These are phyloP conservation scores for Thyridium curvatum DNA, from an alignment of 2,329 filamentous ascomycete species.

Conservation along the genomic window DNA sequence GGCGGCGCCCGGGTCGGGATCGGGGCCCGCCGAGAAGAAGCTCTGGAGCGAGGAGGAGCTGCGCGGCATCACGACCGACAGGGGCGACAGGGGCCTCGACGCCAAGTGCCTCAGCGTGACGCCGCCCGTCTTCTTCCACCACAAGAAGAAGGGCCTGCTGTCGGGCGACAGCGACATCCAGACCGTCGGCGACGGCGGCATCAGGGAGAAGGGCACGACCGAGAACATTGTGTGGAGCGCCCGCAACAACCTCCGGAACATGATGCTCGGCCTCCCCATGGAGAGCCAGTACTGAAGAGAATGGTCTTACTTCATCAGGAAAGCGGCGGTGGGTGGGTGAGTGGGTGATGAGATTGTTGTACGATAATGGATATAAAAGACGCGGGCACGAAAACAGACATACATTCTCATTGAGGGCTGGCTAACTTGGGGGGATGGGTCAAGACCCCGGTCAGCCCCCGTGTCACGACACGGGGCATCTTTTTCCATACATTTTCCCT, in stretches of 20 bases:
- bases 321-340: no score
- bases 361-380: no score
- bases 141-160: constrained; percentile 19
- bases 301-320: neutral
- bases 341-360: no score
- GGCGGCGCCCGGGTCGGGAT: no score
- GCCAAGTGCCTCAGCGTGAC: constrained; percentile 23
- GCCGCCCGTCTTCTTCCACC: constrained; percentile 26
- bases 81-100: constrained; percentile 6
- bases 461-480: no score
- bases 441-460: no score
- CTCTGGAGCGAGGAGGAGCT: neutral
- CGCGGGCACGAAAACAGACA: no score
- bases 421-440: no score
- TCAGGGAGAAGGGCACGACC: constrained; percentile 20
- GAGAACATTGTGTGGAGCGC: constrained; percentile 25
- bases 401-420: no score
- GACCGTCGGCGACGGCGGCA: constrained; percentile 9
- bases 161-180: constrained; percentile 24
- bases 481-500: no score
- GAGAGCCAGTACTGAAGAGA: constrained; percentile 14
- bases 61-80: neutral
- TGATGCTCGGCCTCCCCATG: constrained; percentile 16
- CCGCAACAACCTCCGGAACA: constrained; percentile 20
- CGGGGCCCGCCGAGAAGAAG: no score